Evolutionary conservation across 169 alveolate genomes (phyloP).

Genomic region (Pseudocohnilembus persalinus): DNA sequence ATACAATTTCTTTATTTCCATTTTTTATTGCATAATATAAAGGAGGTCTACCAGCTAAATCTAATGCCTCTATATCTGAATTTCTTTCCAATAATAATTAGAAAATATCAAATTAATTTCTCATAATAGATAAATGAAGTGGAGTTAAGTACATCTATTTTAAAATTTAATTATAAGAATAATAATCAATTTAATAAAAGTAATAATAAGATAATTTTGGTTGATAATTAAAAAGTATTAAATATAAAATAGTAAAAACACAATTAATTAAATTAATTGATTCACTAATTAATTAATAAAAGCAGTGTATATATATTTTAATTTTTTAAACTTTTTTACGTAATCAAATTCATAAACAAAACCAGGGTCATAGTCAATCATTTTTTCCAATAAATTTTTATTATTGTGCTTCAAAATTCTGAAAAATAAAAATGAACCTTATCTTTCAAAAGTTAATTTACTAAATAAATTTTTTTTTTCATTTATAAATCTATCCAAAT

Average conservation of each 20-base stretch:
- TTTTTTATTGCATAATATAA: conserved; percentile 22
- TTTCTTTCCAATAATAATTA: no score
- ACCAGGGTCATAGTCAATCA: not conserved
- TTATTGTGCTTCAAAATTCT: not conserved
- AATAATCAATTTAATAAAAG: no score
- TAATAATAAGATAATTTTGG: no score
- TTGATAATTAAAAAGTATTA: no score
- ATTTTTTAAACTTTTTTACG: not conserved
- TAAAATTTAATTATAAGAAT: no score
- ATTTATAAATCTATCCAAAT: no score
- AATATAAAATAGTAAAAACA: no score
- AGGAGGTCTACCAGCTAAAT: conserved; percentile 30
- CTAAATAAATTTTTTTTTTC: no score
- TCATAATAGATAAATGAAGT: not conserved
- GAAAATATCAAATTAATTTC: not conserved
- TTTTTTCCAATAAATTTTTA: not conserved
- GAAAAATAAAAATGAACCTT: not conserved
- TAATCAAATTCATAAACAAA: not conserved
- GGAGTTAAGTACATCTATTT: not conserved
- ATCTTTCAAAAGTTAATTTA: not conserved
- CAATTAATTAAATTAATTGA: no score
- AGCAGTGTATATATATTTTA: no score
- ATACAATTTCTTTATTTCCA: conserved; percentile 20
- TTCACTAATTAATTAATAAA: no score
- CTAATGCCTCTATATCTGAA: conserved; percentile 30